Evolutionary conservation across 177 flowering plant species (phyloP).

Genomic region (Vitis hybrid): DNA sequence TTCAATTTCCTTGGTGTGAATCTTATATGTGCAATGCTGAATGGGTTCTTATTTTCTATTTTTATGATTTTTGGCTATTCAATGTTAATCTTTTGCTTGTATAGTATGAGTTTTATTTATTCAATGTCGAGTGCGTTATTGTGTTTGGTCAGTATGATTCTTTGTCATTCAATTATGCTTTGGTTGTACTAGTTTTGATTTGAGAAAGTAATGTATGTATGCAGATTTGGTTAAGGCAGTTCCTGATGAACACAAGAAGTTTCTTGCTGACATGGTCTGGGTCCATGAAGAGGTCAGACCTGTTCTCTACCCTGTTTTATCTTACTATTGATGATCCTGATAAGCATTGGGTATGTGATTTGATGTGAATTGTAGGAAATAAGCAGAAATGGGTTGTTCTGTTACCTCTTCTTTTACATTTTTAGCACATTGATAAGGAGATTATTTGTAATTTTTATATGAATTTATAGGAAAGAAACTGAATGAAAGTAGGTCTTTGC

Average conservation of each 20-base stretch:
- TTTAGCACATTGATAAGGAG: neutral
- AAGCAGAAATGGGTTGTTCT: neutral
- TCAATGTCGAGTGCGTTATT: neutral
- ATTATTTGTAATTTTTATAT: neutral
- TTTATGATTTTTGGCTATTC: too few relatives aligned
- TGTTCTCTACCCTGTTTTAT: neutral
- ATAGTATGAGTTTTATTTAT: neutral
- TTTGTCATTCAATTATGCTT: neutral
- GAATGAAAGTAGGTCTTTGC: neutral
- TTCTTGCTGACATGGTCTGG: slow-evolving; percentile 85
- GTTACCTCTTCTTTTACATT: neutral
- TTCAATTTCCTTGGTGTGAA: neutral
- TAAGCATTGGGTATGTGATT: neutral
- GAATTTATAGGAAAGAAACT: neutral
- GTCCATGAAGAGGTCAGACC: slow-evolving; percentile 82
- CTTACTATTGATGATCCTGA: neutral
- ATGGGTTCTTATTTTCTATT: neutral
- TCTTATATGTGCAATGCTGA: neutral
- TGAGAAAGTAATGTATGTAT: slow-evolving; percentile 6
- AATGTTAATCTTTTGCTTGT: neutral
- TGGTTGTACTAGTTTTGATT: neutral
- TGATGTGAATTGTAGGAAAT: neutral
- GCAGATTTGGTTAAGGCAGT: slow-evolving; percentile 82
- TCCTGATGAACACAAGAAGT: slow-evolving; percentile 86
- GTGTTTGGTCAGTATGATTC: neutral